Evolutionary conservation across 305 asterid species (phyloP).

Genomic region (Striga hermonthica): DNA sequence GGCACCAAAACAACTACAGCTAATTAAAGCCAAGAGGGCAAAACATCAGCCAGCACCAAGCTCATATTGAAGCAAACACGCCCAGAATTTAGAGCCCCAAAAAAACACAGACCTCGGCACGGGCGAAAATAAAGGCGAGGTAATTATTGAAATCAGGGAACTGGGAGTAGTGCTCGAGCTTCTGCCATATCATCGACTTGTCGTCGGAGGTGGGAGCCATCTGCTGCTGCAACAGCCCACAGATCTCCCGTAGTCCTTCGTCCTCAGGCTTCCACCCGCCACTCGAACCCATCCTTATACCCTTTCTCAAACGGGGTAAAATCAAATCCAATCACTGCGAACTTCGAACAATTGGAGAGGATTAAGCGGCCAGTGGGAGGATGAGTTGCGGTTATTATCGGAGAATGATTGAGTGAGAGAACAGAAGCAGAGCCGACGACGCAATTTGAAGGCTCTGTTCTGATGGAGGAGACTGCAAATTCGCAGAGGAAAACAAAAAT

Average conservation of each 20-base stretch:
- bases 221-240: conserved; percentile 85
- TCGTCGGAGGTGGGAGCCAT: conserved; percentile 78
- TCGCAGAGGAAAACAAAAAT: neutral
- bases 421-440: conserved; percentile 34
- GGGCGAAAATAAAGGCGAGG: conserved; percentile 79
- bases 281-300: conserved; percentile 42
- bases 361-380: neutral
- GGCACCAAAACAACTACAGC: conserved; percentile 14
- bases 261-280: conserved; percentile 81
- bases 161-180: conserved; percentile 84
- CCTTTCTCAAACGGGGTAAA: conserved; percentile 14
- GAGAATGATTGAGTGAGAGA: conserved; percentile 9
- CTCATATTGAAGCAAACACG: neutral
- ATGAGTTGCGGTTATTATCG: neutral
- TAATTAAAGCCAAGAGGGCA: neutral
- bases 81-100: conserved; percentile 20
- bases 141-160: conserved; percentile 96
- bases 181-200: conserved; percentile 75
- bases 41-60: neutral
- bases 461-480: conserved; percentile 25
- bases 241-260: conserved; percentile 90
- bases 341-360: neutral
- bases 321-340: conserved; percentile 4
- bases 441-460: conserved; percentile 34
- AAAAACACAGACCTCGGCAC: conserved; percentile 51